These are phyloP conservation scores for Termitomyces titanicus DNA, from an alignment of 768 basidiomycete species.

Conservation along the genomic window DNA sequence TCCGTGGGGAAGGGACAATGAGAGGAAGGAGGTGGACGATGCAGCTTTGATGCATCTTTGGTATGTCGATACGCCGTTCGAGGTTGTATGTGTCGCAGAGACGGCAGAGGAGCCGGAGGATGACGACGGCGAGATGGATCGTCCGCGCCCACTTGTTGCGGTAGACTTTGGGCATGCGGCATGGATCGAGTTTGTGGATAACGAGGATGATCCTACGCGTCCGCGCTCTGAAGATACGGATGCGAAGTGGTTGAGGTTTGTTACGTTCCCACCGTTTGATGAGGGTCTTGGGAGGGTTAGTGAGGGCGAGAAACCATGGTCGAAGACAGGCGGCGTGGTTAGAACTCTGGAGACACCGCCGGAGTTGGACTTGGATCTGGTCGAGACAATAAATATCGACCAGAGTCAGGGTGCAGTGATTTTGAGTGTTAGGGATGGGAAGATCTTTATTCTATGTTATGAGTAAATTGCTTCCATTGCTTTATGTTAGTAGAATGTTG, in stretches of 20 bases:
- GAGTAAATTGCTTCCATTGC: conserved; percentile 20
- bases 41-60: conserved; percentile 64
- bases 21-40: conserved; percentile 26
- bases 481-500: not conserved
- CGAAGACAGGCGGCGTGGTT: conserved; percentile 40
- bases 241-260: conserved; percentile 60
- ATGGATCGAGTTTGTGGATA: conserved; percentile 63
- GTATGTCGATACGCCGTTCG: conserved; percentile 70
- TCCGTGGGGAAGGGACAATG: conserved; percentile 15
- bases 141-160: conserved; percentile 69
- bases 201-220: conserved; percentile 20
- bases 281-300: conserved; percentile 23
- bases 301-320: conserved; percentile 21
- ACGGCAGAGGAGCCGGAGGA: conserved; percentile 25
- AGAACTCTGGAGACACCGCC: conserved; percentile 61
- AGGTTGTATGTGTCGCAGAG: conserved; percentile 65
- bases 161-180: conserved; percentile 89
- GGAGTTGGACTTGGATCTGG: conserved; percentile 58
- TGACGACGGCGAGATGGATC: conserved; percentile 34
- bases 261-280: conserved; percentile 61
- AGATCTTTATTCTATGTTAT: conserved; percentile 73
- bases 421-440: conserved; percentile 61
- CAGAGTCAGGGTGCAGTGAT: conserved; percentile 74
- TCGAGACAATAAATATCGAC: conserved; percentile 78
- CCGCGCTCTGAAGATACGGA: conserved; percentile 24